Evolutionary conservation across 257 asterid species (phyloP).

Genomic region (Przewalskia tangutica): DNA sequence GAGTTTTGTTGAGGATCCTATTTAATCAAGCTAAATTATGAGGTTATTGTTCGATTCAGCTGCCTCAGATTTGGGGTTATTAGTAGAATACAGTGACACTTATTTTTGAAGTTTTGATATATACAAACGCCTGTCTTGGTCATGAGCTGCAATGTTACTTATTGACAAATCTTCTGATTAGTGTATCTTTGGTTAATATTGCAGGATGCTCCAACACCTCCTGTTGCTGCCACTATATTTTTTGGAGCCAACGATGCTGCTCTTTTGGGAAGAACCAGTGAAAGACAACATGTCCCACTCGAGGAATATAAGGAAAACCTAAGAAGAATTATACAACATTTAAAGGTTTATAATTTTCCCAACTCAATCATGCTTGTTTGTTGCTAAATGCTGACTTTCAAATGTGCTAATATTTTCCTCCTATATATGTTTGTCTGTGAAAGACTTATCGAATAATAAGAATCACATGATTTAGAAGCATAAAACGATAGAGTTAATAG

Average conservation of each 20-base stretch:
- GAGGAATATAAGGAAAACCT: constrained; percentile 83
- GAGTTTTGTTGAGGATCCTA: background rate
- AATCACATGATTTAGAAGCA: background rate
- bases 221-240: constrained; percentile 59
- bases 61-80: background rate
- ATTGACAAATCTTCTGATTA: background rate
- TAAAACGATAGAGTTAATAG: background rate
- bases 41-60: background rate
- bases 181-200: background rate
- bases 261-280: constrained; percentile 53
- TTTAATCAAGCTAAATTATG: background rate
- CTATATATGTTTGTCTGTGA: background rate
- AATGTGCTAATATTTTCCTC: background rate
- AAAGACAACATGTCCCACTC: constrained; percentile 74
- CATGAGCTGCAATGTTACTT: background rate
- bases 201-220: constrained; percentile 52
- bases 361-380: background rate
- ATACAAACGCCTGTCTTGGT: background rate
- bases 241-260: constrained; percentile 98
- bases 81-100: background rate
- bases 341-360: constrained; percentile 39
- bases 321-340: constrained; percentile 51
- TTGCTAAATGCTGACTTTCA: background rate
- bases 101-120: background rate
- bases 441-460: background rate